A percentile compares a stretch with the other conserved stretches of the same genome.
Evolutionary conservation across 2,329 filamentous ascomycete genomes (phyloP).

Genomic region (Periglandula ipomoeae): DNA sequence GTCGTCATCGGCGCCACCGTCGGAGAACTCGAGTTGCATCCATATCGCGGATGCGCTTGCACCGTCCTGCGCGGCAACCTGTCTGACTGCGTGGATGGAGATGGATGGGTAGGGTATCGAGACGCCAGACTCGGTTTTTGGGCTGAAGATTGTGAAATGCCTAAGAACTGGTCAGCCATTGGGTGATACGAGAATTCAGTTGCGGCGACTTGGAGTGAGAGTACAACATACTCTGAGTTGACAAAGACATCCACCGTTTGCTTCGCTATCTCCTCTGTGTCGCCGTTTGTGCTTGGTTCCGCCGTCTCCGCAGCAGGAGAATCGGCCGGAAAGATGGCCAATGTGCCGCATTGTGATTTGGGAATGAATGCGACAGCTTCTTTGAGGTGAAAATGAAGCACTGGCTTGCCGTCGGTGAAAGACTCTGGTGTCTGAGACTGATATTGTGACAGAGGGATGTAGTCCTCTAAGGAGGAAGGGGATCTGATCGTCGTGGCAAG

Average conservation of each 20-base stretch:
- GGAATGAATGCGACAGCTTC: conserved; percentile 50
- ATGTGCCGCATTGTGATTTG: conserved; percentile 40
- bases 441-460: conserved; percentile 57
- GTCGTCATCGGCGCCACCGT: conserved; percentile 49
- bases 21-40: conserved; percentile 59
- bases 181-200: too few relatives aligned
- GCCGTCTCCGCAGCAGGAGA: conserved; percentile 19
- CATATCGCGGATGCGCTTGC: conserved; percentile 43
- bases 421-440: conserved; percentile 62
- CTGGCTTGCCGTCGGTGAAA: conserved; percentile 62
- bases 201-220: too few relatives aligned
- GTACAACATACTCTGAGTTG: conserved; percentile 40
- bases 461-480: conserved; percentile 49
- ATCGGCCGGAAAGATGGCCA: conserved; percentile 44
- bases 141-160: conserved; percentile 54
- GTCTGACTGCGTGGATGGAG: conserved; percentile 65
- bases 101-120: conserved; percentile 67
- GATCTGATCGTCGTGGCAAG: conserved; percentile 46
- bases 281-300: conserved; percentile 19
- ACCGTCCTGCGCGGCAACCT: conserved; percentile 32
- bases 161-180: conserved; percentile 11
- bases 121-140: conserved; percentile 47
- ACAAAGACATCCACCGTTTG: conserved; percentile 48
- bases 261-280: conserved; percentile 29
- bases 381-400: conserved; percentile 56